Evolutionary conservation across 805 yeast species (phyloP), one percentile per base, ranked within the genome.

Genomic region (Pichia membranifaciens): DNA sequence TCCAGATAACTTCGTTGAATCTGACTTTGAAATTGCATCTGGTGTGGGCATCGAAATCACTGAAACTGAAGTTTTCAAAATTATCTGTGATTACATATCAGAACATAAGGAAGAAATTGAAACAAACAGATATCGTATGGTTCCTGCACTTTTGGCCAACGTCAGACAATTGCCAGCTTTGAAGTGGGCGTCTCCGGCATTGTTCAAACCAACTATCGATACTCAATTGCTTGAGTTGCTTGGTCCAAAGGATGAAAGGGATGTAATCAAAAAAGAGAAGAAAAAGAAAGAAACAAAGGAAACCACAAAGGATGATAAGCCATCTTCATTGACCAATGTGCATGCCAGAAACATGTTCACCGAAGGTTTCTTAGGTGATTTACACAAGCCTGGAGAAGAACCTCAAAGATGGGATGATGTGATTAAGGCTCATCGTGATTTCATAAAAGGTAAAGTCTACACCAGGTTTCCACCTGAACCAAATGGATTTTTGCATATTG

Each of bases 391-490:
- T 22, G 98, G 97, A 57, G 96, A 83, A 64, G 91, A 91, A 65
- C 90, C 91, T 33, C 99, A 93, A 71, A 84, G 78, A 55, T 83
- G 74, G 66, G 93, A 95, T 32, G 95, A 88, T 61, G 73, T 87
- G 50, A 82, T 87, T 84, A 73, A 74, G 54, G 84, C 79, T 54
- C 99, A 93, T 65, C 72, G 88, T 58, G 78, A 75, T 48, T 79
- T 79, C 54, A 87, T 96, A 31, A 75, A 78, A 34, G 96, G 96
- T 41, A 75, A 77, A 60, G 98, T 91, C 25, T 81, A 78, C 58
- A 93, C 99, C 3, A 81, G 99, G 64, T 93, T 93, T 70, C 99
- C 99, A 41, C 99, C 99, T 5, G 99, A 93, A 70, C 99, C 99
- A 37, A 91, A 95, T 68, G 99, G 99, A 57, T 93, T 82, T 64